Percentiles rank a stretch among this genome's conserved stretches.
These are phyloP conservation scores for Globisporangium cystogenes DNA, from an alignment of 352 stramenopile species.

Conservation along the genomic window DNA sequence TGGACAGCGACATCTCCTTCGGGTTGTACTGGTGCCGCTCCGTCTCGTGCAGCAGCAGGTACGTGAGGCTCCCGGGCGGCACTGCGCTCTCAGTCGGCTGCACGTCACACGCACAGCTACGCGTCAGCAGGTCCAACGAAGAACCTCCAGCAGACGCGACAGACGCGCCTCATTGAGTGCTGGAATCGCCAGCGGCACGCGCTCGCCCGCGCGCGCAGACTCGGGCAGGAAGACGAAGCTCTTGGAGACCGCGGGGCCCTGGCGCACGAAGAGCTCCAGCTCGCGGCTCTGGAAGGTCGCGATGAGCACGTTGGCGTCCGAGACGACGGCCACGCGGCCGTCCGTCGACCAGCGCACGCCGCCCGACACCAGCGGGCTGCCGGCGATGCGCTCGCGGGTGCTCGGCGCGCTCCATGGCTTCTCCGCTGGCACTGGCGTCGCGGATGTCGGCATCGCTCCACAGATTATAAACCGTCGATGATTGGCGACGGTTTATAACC, in stretches of 20 bases:
- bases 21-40: constrained; percentile 76
- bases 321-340: constrained; percentile 62
- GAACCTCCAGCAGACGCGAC: background rate
- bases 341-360: constrained; percentile 72
- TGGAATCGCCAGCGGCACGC: constrained; percentile 44
- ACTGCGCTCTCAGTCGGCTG: constrained; percentile 21
- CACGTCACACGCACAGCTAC: background rate
- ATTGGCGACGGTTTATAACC: too few relatives aligned
- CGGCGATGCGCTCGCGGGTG: constrained; percentile 67
- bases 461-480: too few relatives aligned
- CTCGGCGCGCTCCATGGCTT: constrained; percentile 17
- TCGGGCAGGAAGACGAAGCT: constrained; percentile 75
- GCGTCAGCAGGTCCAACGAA: background rate
- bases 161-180: constrained; percentile 28
- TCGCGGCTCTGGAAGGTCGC: constrained; percentile 75
- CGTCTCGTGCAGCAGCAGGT: constrained; percentile 59
- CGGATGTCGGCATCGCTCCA: too few relatives aligned
- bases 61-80: constrained; percentile 32
- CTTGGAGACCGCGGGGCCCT: constrained; percentile 72
- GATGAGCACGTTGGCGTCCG: constrained; percentile 70
- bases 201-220: constrained; percentile 22
- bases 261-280: constrained; percentile 76
- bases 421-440: too few relatives aligned
- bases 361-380: constrained; percentile 59
- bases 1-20: constrained; percentile 78